A percentile compares a stretch with the other conserved stretches of the same genome.
Conservation (phyloP, 2,329 filamentous ascomycete genomes). For the Penicillium glabrum region DNA sequence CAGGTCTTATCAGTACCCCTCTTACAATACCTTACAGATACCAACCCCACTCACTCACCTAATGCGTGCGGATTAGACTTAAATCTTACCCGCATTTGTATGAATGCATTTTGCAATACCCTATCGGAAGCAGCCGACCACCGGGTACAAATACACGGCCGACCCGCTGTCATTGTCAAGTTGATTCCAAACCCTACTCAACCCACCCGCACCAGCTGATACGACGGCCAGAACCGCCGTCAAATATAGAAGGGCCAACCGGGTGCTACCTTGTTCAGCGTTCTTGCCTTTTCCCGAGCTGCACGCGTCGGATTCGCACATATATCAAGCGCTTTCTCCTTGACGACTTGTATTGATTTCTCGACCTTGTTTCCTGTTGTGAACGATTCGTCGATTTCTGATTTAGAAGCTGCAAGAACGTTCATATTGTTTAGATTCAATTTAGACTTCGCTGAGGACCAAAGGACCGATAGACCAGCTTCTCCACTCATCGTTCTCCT, state of each 20-base stretch:
- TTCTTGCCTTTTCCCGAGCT: not conserved
- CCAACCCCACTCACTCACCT: not conserved
- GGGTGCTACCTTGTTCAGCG: not conserved
- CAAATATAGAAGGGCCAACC: conserved; percentile 12
- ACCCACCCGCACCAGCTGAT: not conserved
- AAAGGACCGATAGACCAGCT: not conserved
- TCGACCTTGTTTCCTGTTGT: not conserved
- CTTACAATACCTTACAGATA: conserved; percentile 5
- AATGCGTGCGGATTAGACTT: not conserved
- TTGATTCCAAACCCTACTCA: not conserved
- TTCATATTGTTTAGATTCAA: not conserved
- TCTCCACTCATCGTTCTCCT: not conserved
- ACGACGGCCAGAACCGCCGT: not conserved
- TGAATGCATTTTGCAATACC: not conserved
- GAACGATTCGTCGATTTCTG: not conserved
- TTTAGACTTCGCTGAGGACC: not conserved
- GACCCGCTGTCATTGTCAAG: not conserved
- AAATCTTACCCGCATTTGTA: not conserved
- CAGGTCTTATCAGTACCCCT: conserved; percentile 6
- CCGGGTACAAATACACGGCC: conserved; percentile 12
- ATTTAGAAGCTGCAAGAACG: not conserved
- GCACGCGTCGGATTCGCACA: not conserved
- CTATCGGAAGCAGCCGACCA: conserved; percentile 29
- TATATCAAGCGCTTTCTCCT: not conserved
- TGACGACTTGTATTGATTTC: not conserved